These are phyloP conservation scores for Camellia sinensis DNA, from an alignment of 148 eudicot genomes.

Conservation along the genomic window DNA sequence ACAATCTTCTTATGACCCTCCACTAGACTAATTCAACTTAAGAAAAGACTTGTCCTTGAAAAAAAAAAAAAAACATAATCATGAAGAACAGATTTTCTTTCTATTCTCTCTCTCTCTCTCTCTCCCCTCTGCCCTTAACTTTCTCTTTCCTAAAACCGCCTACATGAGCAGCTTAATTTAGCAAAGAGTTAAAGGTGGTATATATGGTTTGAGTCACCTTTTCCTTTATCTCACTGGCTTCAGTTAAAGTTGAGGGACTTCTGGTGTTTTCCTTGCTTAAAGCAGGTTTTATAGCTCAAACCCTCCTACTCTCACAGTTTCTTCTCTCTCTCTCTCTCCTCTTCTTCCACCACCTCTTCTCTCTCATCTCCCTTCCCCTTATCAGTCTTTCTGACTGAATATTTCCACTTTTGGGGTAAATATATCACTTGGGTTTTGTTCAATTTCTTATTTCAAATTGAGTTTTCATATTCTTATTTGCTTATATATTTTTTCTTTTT, in stretches of 20 bases:
- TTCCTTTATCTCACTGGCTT: conserved; percentile 56
- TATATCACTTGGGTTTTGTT: not conserved
- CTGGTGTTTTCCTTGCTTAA: conserved; percentile 49
- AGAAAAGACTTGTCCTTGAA: no score
- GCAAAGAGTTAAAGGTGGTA: conserved; percentile 37
- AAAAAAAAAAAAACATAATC: not conserved
- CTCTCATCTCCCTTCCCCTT: conserved; percentile 9
- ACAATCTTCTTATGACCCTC: no score
- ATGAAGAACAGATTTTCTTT: not conserved
- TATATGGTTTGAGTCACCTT: conserved; percentile 25
- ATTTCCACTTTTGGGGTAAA: not conserved
- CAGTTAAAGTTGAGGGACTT: conserved; percentile 60
- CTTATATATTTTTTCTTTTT: not conserved
- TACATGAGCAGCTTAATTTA: conserved; percentile 24
- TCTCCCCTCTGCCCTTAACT: conserved; percentile 9
- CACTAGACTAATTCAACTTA: no score
- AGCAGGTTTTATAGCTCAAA: conserved; percentile 52
- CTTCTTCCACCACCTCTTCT: conserved; percentile 9
- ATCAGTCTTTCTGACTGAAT: not conserved
- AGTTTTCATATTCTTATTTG: not conserved
- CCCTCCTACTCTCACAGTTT: conserved; percentile 21
- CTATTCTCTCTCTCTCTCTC: conserved; percentile 16
- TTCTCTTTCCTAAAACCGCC: conserved; percentile 26
- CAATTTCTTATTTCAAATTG: conserved; percentile 11
- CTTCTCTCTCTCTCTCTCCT: conserved; percentile 20